A percentile compares a stretch with the other conserved stretches of the same genome.
Evolutionary conservation across 805 yeast genomes (phyloP).

Genomic region (Spathaspora girioi): DNA sequence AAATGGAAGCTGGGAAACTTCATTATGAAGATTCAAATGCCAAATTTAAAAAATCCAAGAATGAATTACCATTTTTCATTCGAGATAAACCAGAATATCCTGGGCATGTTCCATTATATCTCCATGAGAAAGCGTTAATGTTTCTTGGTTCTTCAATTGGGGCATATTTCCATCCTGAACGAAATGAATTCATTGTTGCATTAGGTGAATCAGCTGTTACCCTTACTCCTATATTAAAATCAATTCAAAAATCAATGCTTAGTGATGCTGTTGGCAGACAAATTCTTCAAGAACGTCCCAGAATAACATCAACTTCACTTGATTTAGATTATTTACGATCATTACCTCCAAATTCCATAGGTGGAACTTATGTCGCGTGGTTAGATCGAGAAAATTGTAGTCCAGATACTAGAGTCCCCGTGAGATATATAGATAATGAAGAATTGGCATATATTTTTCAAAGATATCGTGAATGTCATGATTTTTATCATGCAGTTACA

Average conservation of each 20-base stretch:
- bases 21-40: constrained; percentile 35
- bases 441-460: constrained; percentile 91
- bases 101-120: constrained; percentile 74
- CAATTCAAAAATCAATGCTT: constrained; percentile 71
- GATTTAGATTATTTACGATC: constrained; percentile 56
- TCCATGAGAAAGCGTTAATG: constrained; percentile 59
- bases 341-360: constrained; percentile 69
- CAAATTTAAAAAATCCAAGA: constrained; percentile 21
- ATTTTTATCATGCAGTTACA: constrained; percentile 89
- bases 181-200: constrained; percentile 72
- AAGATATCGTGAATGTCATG: constrained; percentile 94
- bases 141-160: constrained; percentile 74
- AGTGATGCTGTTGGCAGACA: constrained; percentile 71
- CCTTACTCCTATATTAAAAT: constrained; percentile 56
- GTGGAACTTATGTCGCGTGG: constrained; percentile 79
- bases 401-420: constrained; percentile 91
- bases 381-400: constrained; percentile 81
- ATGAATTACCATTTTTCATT: constrained; percentile 25
- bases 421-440: constrained; percentile 81
- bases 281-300: constrained; percentile 74
- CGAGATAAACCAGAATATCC: constrained; percentile 53
- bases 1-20: constrained; percentile 51
- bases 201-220: constrained; percentile 87
- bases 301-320: constrained; percentile 72
- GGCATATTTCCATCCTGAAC: constrained; percentile 71